Evolutionary conservation across 495 filamentous ascomycete genomes (phyloP), one percentile per base, ranked within the genome.

Genomic region (Letharia columbiana): DNA sequence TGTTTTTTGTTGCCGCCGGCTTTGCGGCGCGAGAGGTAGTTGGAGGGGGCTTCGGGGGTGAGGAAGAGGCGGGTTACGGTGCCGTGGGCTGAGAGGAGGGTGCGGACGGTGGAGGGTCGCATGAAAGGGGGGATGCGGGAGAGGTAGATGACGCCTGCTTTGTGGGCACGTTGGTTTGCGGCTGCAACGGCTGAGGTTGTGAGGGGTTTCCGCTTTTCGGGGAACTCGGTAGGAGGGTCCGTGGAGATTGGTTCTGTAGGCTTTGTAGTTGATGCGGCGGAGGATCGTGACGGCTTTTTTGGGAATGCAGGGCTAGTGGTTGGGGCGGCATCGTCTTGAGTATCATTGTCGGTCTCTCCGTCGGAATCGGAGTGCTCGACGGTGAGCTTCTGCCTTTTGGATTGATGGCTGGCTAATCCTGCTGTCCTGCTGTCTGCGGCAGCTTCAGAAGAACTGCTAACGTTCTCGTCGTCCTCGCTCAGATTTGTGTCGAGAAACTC

Each of bases 111-210:
- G 56, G 80, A 79, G 20, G 95, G 95, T 71, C 94, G 96, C 83
- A 98, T 91, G 75, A 96, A 97, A 10, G 94, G 94, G 15, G 95
- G 94, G 33, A 96, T 82, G 54, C 92, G 89, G 5, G 91, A 95
- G 62, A 98, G 79, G 73, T 97, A 98, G 61, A 97, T 78, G 18
- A 73, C 69, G 47, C 92, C 92, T 0, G 88, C 88, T 69, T 79
- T 76, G 50, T 77, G 44, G 15, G 69, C 37, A 68, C 63, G 35
- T 63, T 71, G 59, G 62, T 61, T 68, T n/a, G 70, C 68, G 23
- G 66, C 52, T 12, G 65, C 52, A 13, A 56, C 28, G 0, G 52
- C 31, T 33, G 52, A 56, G 28, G 52, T 62, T 20, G 28, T n/a
- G 23, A 59, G 40, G 5, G 23, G 7, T 28, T 66, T 39, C 67